Conservation (phyloP, 768 basidiomycete genomes). For the Gelatoporia subvermispora region DNA sequence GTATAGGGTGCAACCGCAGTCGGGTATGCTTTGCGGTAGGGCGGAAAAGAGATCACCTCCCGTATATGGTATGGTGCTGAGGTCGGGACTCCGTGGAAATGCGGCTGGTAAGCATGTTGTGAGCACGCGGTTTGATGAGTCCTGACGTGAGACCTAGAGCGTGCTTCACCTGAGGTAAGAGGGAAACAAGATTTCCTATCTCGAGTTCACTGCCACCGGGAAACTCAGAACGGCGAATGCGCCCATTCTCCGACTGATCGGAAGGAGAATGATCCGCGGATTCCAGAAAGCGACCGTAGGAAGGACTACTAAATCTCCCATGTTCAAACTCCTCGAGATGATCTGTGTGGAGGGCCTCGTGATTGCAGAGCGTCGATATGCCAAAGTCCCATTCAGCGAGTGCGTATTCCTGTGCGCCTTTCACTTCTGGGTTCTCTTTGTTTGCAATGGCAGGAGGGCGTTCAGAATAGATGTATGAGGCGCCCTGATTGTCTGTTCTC, state of each 20-base stretch:
- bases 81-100: neutral
- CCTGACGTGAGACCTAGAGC: neutral
- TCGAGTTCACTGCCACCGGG: neutral
- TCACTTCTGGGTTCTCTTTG: too few relatives aligned
- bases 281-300: neutral
- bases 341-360: constrained; percentile 1
- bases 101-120: neutral
- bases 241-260: neutral
- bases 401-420: too few relatives aligned
- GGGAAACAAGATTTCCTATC: neutral
- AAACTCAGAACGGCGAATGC: neutral
- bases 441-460: too few relatives aligned
- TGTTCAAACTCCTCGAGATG: constrained; percentile 12
- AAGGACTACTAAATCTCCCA: neutral
- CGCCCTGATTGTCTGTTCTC: too few relatives aligned
- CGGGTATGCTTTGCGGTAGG: neutral
- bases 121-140: neutral
- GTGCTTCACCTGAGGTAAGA: neutral
- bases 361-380: neutral
- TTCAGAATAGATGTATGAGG: too few relatives aligned
- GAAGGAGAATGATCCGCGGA: neutral
- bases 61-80: neutral
- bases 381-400: too few relatives aligned
- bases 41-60: neutral
- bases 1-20: constrained; percentile 10